A percentile compares a stretch with the other conserved stretches of the same genome.
These are phyloP conservation scores for Boletus rubroflammeus DNA, from an alignment of 768 basidiomycete species.

Conservation along the genomic window DNA sequence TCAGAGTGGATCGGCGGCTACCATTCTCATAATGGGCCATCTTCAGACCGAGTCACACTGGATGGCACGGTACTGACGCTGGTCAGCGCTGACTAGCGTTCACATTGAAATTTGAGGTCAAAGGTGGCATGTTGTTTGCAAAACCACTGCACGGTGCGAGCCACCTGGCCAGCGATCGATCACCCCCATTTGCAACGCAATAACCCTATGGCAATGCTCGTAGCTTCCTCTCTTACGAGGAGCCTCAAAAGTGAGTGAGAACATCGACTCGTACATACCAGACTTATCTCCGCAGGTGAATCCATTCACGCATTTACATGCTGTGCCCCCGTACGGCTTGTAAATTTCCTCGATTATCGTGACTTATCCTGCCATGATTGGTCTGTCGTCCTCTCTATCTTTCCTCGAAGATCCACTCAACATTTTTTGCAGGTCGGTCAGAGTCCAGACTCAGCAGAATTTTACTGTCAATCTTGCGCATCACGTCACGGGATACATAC, in stretches of 20 bases:
- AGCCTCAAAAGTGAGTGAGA: conserved; percentile 12
- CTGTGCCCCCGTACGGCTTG: no score
- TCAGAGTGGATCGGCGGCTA: background rate
- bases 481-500: conserved; percentile 2
- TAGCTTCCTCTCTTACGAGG: background rate
- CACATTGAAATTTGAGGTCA: background rate
- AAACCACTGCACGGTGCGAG: background rate
- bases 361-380: conserved; percentile 11
- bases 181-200: background rate
- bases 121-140: background rate
- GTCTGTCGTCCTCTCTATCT: conserved; percentile 1
- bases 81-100: no score
- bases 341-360: no score
- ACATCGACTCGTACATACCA: background rate
- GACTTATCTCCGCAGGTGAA: no score
- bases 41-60: conserved; percentile 5
- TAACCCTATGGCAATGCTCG: background rate
- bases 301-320: no score
- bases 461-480: conserved; percentile 11
- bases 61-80: conserved; percentile 8
- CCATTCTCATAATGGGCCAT: background rate
- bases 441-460: conserved; percentile 15
- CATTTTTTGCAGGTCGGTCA: conserved; percentile 6
- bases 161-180: background rate
- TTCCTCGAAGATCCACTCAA: background rate